Evolutionary conservation across 2,329 filamentous ascomycete species (phyloP).

Genomic region (Alternaria arborescens): DNA sequence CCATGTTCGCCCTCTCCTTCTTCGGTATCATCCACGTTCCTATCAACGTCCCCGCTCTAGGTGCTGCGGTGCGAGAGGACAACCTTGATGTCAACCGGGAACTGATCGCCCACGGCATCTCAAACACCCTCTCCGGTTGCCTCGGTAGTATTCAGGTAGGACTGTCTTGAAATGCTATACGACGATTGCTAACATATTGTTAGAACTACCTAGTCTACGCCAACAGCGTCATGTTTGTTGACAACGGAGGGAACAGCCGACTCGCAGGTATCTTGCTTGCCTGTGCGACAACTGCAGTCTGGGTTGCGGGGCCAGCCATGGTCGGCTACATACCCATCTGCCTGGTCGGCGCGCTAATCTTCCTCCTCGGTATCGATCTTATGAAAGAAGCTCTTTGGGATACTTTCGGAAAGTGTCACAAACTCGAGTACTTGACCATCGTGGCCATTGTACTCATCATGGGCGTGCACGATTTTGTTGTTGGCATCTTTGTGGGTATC

Average conservation of each 20-base stretch:
- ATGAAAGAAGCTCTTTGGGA: slow-evolving; percentile 87
- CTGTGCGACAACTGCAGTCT: slow-evolving; percentile 77
- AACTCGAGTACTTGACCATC: slow-evolving; percentile 88
- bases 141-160: slow-evolving; percentile 79
- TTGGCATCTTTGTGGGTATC: slow-evolving; percentile 91
- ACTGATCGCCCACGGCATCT: slow-evolving; percentile 89
- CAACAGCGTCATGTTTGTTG: slow-evolving; percentile 96
- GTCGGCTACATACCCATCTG: slow-evolving; percentile 96
- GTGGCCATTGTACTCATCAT: slow-evolving; percentile 91
- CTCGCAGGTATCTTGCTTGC: slow-evolving; percentile 88
- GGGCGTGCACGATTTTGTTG: slow-evolving; percentile 96
- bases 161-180: accelerated
- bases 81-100: slow-evolving; percentile 91
- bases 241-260: slow-evolving; percentile 86
- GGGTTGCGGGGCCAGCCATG: slow-evolving; percentile 84
- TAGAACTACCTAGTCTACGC: slow-evolving; percentile 97
- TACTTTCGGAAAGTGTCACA: slow-evolving; percentile 86
- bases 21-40: slow-evolving; percentile 97
- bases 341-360: slow-evolving; percentile 95
- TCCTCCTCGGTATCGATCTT: slow-evolving; percentile 91
- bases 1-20: slow-evolving; percentile 96
- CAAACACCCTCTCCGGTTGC: slow-evolving; percentile 88
- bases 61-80: slow-evolving; percentile 89
- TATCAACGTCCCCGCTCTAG: slow-evolving; percentile 95
- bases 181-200: slow-evolving; percentile 26